Conservation (phyloP, 2,329 filamentous ascomycete species). For the Pestalotiopsis sp. region DNA sequence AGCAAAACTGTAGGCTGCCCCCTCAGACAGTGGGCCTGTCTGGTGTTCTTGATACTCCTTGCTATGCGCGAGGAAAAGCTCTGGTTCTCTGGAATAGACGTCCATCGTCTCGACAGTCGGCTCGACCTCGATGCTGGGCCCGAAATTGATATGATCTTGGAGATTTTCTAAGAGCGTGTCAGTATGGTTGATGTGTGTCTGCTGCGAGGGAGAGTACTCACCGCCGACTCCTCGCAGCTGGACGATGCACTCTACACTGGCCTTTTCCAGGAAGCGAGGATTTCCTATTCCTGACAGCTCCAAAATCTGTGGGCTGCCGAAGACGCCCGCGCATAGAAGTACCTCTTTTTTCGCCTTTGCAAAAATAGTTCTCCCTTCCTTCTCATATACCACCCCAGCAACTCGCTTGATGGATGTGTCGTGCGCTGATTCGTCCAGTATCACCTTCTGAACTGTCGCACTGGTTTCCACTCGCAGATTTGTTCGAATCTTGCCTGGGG, state of each 20-base stretch:
- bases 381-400: not conserved
- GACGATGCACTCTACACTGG: conserved; percentile 33
- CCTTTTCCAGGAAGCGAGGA: conserved; percentile 33
- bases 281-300: conserved; percentile 46
- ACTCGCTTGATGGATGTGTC: not conserved
- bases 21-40: not conserved
- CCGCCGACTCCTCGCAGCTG: conserved; percentile 42
- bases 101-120: not conserved
- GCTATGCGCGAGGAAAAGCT: not conserved
- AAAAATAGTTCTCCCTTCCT: conserved; percentile 15
- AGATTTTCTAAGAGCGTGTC: conserved; percentile 17
- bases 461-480: not conserved
- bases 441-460: not conserved
- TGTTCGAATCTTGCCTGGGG: no score
- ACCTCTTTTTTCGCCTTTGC: conserved; percentile 40
- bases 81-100: not conserved
- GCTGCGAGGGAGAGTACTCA: conserved; percentile 20
- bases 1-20: not conserved
- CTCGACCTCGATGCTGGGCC: not conserved
- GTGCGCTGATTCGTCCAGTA: not conserved
- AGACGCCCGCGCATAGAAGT: conserved; percentile 43
- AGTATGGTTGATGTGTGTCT: not conserved
- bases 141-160: conserved; percentile 33
- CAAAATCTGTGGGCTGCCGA: conserved; percentile 46
- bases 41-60: not conserved